Conservation (phyloP, 148 eudicot genomes). For the Camellia granthamiana region DNA sequence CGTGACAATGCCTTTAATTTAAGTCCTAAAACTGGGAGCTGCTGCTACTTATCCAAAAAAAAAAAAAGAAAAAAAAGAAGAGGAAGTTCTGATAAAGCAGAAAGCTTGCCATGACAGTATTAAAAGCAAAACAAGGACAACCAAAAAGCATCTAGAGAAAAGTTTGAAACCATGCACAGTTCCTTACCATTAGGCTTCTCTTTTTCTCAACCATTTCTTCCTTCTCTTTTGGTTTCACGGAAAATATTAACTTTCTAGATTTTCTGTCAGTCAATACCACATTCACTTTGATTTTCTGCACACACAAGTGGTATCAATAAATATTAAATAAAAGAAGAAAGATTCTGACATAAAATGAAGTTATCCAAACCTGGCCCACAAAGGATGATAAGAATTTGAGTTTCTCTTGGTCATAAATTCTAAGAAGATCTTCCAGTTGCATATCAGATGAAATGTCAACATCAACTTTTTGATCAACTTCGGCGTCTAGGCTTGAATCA, state of each 20-base stretch:
- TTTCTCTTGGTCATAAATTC: conserved; percentile 78
- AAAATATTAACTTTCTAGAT: conserved; percentile 73
- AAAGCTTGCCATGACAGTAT: background rate
- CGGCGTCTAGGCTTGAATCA: conserved; percentile 31
- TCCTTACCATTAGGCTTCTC: conserved; percentile 77
- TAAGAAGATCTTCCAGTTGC: conserved; percentile 83
- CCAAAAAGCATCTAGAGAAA: background rate
- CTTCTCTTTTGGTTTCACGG: conserved; percentile 70
- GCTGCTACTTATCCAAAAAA: background rate
- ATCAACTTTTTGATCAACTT: conserved; percentile 32
- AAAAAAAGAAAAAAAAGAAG: background rate
- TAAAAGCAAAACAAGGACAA: background rate
- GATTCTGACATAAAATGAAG: background rate
- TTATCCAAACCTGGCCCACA: conserved; percentile 83
- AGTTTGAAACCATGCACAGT: background rate
- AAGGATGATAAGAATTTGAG: conserved; percentile 74
- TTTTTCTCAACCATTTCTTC: conserved; percentile 70
- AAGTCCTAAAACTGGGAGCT: background rate
- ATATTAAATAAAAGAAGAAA: background rate
- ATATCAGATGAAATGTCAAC: conserved; percentile 53
- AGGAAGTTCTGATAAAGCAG: background rate
- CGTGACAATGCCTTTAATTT: background rate
- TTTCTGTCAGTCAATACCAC: conserved; percentile 67
- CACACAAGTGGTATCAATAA: conserved; percentile 11
- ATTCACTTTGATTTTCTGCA: conserved; percentile 70